Evolutionary conservation across 108 stramenopile genomes (phyloP).

Genomic region (Chaetoceros muelleri): DNA sequence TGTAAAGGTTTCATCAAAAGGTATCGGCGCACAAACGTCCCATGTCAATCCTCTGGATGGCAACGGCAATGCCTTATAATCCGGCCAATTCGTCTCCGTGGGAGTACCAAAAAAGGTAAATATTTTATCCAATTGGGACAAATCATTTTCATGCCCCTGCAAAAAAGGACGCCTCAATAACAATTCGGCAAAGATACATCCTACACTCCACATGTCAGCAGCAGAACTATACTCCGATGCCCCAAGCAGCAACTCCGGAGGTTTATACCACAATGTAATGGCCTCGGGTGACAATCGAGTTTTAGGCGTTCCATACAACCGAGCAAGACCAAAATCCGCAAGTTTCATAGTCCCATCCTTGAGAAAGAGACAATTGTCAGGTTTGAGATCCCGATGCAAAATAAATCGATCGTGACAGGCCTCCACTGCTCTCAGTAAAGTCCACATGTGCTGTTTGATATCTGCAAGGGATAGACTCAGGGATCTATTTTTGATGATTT

Average conservation of each 20-base stretch:
- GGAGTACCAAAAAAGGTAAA: slow-evolving; percentile 88
- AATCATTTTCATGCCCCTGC: slow-evolving; percentile 71
- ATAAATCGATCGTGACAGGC: slow-evolving; percentile 87
- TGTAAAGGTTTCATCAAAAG: slow-evolving; percentile 81
- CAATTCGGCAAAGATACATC: slow-evolving; percentile 94
- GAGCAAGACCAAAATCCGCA: slow-evolving; percentile 82
- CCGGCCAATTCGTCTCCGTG: slow-evolving; percentile 82
- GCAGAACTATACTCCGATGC: slow-evolving; percentile 82
- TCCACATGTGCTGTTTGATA: slow-evolving; percentile 68
- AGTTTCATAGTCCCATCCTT: slow-evolving; percentile 85
- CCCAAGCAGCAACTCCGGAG: slow-evolving; percentile 89
- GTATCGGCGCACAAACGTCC: slow-evolving; percentile 71
- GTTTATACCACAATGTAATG: slow-evolving; percentile 95
- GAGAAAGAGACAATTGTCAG: slow-evolving; percentile 69
- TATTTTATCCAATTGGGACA: slow-evolving; percentile 74
- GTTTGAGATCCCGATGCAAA: slow-evolving; percentile 82
- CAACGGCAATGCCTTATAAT: slow-evolving; percentile 67
- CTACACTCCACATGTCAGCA: slow-evolving; percentile 92
- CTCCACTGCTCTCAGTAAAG: slow-evolving; percentile 57
- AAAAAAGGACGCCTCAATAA: slow-evolving; percentile 79
- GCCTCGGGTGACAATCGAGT: slow-evolving; percentile 76
- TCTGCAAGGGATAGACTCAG: slow-evolving; percentile 75
- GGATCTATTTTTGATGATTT: slow-evolving; percentile 69
- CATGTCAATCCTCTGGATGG: slow-evolving; percentile 22
- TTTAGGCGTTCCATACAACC: slow-evolving; percentile 83